These are phyloP conservation scores for Nakazawaea anatomiae DNA, from an alignment of 805 yeast genomes.

Conservation along the genomic window DNA sequence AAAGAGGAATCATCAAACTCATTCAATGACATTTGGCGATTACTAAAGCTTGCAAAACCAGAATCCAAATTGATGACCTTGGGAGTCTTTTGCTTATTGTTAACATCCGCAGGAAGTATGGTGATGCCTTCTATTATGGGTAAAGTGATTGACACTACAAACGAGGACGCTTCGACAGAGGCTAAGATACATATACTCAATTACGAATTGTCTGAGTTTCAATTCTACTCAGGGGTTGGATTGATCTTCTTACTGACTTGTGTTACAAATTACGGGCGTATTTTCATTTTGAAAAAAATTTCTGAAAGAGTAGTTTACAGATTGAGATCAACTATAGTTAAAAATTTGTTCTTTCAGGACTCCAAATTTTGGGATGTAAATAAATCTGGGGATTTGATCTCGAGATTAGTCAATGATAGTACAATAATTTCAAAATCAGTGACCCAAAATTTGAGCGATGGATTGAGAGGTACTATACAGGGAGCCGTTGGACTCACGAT, in stretches of 20 bases:
- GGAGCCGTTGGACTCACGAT: conserved; percentile 84
- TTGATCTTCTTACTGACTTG: conserved; percentile 70
- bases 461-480: conserved; percentile 76
- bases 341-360: conserved; percentile 77
- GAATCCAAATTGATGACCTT: conserved; percentile 48
- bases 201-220: conserved; percentile 55
- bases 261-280: conserved; percentile 72
- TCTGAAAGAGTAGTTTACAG: conserved; percentile 89
- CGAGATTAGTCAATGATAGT: conserved; percentile 83
- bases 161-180: conserved; percentile 19
- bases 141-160: conserved; percentile 72
- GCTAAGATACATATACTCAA: conserved; percentile 18
- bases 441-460: conserved; percentile 87
- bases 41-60: conserved; percentile 50
- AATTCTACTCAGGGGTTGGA: conserved; percentile 59
- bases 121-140: conserved; percentile 81
- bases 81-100: conserved; percentile 59
- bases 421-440: conserved; percentile 81
- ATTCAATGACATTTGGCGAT: conserved; percentile 34
- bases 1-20: conserved; percentile 12
- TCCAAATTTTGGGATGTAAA: conserved; percentile 86
- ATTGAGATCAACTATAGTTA: conserved; percentile 69
- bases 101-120: conserved; percentile 79
- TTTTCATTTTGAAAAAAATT: conserved; percentile 65
- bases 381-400: conserved; percentile 86